Evolutionary conservation across 2,329 filamentous ascomycete genomes (phyloP).

Genomic region (Orbilia ellipsospora): DNA sequence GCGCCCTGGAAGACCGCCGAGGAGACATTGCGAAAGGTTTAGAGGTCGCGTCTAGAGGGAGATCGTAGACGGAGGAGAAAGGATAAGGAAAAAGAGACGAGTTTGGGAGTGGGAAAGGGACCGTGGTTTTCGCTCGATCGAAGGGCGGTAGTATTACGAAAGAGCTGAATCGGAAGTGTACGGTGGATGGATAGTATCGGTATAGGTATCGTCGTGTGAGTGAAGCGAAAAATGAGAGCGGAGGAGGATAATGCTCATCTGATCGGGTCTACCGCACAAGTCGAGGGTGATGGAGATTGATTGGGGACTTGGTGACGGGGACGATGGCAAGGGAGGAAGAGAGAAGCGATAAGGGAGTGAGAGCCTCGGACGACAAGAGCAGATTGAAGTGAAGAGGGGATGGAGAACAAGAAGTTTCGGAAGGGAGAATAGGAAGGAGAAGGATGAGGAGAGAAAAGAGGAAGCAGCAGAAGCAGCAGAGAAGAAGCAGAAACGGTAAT

Average conservation of each 20-base stretch:
- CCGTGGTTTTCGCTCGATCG: constrained; percentile 55
- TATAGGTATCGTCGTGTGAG: constrained; percentile 59
- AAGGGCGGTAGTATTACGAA: constrained; percentile 55
- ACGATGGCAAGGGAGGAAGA: constrained; percentile 60
- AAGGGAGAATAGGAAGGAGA: constrained; percentile 60
- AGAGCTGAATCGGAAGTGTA: constrained; percentile 49
- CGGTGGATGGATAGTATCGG: constrained; percentile 55
- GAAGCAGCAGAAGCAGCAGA: constrained; percentile 57
- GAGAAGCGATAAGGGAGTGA: constrained; percentile 59
- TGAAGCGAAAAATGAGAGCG: constrained; percentile 53
- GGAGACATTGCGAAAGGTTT: constrained; percentile 69
- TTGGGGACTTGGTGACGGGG: constrained; percentile 29
- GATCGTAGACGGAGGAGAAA: constrained; percentile 58
- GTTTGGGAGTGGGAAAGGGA: constrained; percentile 52
- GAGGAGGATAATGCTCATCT: constrained; percentile 57
- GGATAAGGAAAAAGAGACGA: constrained; percentile 55
- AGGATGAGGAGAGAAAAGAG: constrained; percentile 61
- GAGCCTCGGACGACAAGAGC: constrained; percentile 9
- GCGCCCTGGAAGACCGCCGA: constrained; percentile 91
- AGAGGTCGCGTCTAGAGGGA: constrained; percentile 63
- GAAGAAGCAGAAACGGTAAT: constrained; percentile 38
- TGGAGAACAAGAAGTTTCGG: constrained; percentile 60
- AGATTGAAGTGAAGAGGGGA: constrained; percentile 58
- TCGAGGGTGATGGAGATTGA: constrained; percentile 46
- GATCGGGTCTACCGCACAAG: constrained; percentile 51